phyloP scores from a whole-genome alignment of 2,329 filamentous ascomycete species.

The Arthrobotrys sphaeroides region DNA sequence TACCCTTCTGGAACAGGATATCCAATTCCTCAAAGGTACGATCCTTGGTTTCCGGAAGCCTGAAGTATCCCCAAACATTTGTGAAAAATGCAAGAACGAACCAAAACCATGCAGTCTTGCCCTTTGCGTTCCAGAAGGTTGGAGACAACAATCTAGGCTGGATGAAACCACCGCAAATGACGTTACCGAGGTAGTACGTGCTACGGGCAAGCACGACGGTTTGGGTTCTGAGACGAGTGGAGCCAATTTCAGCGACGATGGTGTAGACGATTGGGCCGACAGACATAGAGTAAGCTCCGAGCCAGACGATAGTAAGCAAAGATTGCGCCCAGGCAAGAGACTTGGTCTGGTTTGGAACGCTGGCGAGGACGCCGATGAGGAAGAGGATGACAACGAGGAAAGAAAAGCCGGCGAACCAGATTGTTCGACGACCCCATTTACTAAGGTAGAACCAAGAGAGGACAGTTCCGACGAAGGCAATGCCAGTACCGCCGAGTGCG shows the following conservation, averaged over 20 bases:
- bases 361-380: constrained; percentile 63
- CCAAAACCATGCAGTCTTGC: constrained; percentile 63
- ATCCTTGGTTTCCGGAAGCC: constrained; percentile 64
- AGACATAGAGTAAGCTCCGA: constrained; percentile 63
- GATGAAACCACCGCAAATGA: constrained; percentile 62
- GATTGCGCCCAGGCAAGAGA: constrained; percentile 63
- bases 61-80: constrained; percentile 63
- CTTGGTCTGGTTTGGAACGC: constrained; percentile 60
- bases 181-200: constrained; percentile 63
- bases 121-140: constrained; percentile 55
- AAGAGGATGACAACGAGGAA: constrained; percentile 62
- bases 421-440: constrained; percentile 62
- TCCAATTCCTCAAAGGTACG: constrained; percentile 65
- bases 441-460: constrained; percentile 64
- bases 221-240: constrained; percentile 64
- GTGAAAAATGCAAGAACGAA: constrained; percentile 61
- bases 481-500: constrained; percentile 62
- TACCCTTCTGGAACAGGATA: constrained; percentile 62
- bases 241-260: constrained; percentile 63
- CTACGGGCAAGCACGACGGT: constrained; percentile 64
- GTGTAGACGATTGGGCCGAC: constrained; percentile 65
- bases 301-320: constrained; percentile 62
- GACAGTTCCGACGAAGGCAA: constrained; percentile 63
- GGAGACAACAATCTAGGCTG: constrained; percentile 57
- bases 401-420: constrained; percentile 63